Conservation (phyloP, 495 filamentous ascomycete genomes). For the Penicillium daleae region DNA sequence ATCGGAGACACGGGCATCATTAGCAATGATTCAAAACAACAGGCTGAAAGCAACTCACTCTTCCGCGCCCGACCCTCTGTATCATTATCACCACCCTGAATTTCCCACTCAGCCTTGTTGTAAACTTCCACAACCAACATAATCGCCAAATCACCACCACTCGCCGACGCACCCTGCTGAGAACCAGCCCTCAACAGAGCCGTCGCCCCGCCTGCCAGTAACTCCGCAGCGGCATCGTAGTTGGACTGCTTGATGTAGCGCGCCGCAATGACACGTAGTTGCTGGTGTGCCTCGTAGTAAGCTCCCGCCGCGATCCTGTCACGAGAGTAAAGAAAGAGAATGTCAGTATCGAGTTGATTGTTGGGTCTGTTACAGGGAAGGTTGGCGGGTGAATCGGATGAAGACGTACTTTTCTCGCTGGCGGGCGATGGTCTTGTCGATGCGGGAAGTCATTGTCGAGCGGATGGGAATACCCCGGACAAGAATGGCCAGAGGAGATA, state of each 20-base stretch:
- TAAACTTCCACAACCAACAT: constrained; percentile 86
- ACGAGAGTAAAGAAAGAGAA: not conserved
- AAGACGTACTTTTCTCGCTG: constrained; percentile 66
- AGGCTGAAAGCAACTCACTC: constrained; percentile 36
- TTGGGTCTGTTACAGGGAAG: not conserved
- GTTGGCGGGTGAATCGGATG: constrained; percentile 5
- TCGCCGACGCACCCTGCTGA: constrained; percentile 74
- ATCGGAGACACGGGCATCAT: not conserved
- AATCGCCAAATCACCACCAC: constrained; percentile 86
- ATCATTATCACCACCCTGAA: constrained; percentile 60
- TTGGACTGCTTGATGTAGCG: constrained; percentile 86
- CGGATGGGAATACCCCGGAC: not conserved
- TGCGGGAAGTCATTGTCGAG: constrained; percentile 60
- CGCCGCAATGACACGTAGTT: constrained; percentile 89
- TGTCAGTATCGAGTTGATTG: constrained; percentile 18
- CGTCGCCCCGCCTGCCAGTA: constrained; percentile 81
- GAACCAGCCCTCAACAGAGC: constrained; percentile 79
- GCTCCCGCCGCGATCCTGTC: constrained; percentile 85
- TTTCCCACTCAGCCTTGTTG: constrained; percentile 76
- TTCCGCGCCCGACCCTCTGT: constrained; percentile 44
- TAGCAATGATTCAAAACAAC: not conserved
- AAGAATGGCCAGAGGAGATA: not conserved
- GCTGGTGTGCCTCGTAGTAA: constrained; percentile 97
- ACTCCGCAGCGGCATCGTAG: constrained; percentile 81
- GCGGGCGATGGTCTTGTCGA: constrained; percentile 74